Conservation (phyloP, 192 early-diverging fungal species). For the Backusella australiensis region DNA sequence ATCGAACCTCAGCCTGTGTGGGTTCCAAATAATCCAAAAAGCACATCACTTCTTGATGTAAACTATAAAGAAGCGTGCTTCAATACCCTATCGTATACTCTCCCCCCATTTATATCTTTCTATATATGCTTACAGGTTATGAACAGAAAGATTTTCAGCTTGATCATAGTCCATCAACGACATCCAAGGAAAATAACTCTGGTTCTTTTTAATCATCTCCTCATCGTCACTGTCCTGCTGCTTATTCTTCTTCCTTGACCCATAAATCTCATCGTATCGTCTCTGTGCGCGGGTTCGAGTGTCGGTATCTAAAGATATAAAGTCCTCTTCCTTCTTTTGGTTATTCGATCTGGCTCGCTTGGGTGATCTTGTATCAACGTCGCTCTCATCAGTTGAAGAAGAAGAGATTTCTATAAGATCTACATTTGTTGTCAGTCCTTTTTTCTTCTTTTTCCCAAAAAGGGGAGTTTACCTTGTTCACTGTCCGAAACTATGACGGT, state of each 20-base stretch:
- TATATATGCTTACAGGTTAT: slow-evolving; percentile 1
- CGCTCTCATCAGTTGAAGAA: background rate
- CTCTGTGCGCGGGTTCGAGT: slow-evolving; percentile 8
- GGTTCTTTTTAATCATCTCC: background rate
- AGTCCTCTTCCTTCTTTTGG: slow-evolving; percentile 17
- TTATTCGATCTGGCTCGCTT: background rate
- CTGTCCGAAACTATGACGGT: background rate
- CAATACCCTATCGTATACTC: no score
- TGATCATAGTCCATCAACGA: background rate
- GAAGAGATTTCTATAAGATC: background rate
- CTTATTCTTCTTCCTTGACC: background rate
- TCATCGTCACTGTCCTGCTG: background rate
- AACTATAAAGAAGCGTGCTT: no score
- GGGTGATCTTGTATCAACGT: background rate
- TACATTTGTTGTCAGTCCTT: background rate
- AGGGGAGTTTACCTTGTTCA: background rate
- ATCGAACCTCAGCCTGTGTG: slow-evolving; percentile 70
- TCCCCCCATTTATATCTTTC: no score
- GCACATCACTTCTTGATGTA: slow-evolving; percentile 59
- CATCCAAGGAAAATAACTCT: slow-evolving; percentile 12
- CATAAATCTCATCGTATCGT: background rate
- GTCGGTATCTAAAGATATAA: background rate
- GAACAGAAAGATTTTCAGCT: background rate
- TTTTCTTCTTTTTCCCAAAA: background rate
- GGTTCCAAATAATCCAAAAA: slow-evolving; percentile 84